A percentile compares a stretch with the other conserved stretches of the same genome.
Evolutionary conservation across 2,329 filamentous ascomycete genomes (phyloP).

Genomic region (Aureobasidium leucospermi): DNA sequence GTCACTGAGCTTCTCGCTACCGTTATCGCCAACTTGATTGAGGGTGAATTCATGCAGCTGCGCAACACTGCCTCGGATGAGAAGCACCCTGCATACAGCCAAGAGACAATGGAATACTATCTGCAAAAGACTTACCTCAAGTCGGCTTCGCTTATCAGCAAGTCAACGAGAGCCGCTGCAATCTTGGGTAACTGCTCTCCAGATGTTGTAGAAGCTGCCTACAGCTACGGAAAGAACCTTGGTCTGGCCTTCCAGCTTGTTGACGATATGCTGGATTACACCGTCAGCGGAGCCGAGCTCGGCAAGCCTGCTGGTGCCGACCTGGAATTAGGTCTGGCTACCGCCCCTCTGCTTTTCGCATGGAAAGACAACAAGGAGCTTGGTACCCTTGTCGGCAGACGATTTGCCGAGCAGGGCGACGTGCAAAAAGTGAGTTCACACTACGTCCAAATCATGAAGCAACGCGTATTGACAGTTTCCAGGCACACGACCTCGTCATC

Average conservation of each 20-base stretch:
- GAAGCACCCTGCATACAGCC: slow-evolving; percentile 72
- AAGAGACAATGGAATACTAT: slow-evolving; percentile 87
- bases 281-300: slow-evolving; percentile 71
- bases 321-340: slow-evolving; percentile 85
- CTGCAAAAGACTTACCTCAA: slow-evolving; percentile 98
- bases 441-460: not conserved
- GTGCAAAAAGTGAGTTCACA: slow-evolving; percentile 62
- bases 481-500: slow-evolving; percentile 83
- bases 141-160: slow-evolving; percentile 90
- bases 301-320: slow-evolving; percentile 95
- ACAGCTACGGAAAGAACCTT: slow-evolving; percentile 85
- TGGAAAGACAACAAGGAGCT: slow-evolving; percentile 77
- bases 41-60: slow-evolving; percentile 99
- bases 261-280: slow-evolving; percentile 97
- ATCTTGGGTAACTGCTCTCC: slow-evolving; percentile 71
- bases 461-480: slow-evolving; percentile 19
- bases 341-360: slow-evolving; percentile 87
- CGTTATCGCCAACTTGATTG: slow-evolving; percentile 93
- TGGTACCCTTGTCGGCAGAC: slow-evolving; percentile 81
- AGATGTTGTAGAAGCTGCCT: slow-evolving; percentile 82
- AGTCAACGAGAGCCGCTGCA: slow-evolving; percentile 85
- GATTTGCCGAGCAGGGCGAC: slow-evolving; percentile 78
- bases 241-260: slow-evolving; percentile 95
- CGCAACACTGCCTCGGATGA: slow-evolving; percentile 93
- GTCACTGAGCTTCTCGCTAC: slow-evolving; percentile 91